Percentiles rank a stretch among this genome's conserved stretches.
These are phyloP conservation scores for Pestalotiopsis fici DNA, from an alignment of 2,329 filamentous ascomycete species.

Conservation along the genomic window DNA sequence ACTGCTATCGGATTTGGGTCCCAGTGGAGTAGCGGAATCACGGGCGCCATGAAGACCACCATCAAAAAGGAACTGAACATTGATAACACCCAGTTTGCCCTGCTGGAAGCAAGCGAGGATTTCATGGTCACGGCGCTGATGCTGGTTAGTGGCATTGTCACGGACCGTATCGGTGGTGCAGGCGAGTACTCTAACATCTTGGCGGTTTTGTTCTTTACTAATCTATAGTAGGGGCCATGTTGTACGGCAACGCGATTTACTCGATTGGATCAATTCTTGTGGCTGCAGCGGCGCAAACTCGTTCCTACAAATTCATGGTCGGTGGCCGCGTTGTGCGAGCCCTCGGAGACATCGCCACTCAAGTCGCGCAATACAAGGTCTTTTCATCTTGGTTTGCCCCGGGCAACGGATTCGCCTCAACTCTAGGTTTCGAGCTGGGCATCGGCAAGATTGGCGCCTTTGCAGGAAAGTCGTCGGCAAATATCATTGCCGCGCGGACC, in stretches of 20 bases:
- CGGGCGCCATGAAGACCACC: constrained; percentile 61
- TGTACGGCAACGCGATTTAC: constrained; percentile 63
- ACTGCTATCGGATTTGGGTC: constrained; percentile 60
- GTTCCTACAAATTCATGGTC: constrained; percentile 64
- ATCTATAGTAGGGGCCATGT: constrained; percentile 9
- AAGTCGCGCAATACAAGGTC: constrained; percentile 65
- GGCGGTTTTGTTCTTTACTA: too few species aligned
- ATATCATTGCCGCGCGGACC: constrained; percentile 56
- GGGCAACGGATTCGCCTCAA: constrained; percentile 62
- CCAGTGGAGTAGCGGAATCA: constrained; percentile 60
- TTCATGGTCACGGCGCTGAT: constrained; percentile 63
- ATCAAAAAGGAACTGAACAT: constrained; percentile 62
- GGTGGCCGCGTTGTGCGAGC: constrained; percentile 55
- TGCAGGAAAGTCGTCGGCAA: constrained; percentile 60
- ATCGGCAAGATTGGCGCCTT: constrained; percentile 64
- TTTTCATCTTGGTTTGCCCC: constrained; percentile 67
- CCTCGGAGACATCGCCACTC: constrained; percentile 64
- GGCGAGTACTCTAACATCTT: constrained; percentile 45
- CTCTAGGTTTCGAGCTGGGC: constrained; percentile 59
- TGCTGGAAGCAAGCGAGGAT: constrained; percentile 61
- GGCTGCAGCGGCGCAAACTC: constrained; percentile 56
- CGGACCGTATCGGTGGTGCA: constrained; percentile 60
- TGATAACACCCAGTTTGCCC: constrained; percentile 59
- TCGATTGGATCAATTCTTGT: constrained; percentile 59
- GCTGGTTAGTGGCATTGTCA: constrained; percentile 54